A percentile compares a stretch with the other conserved stretches of the same genome.
These are phyloP conservation scores for Rugonectria rugulosa DNA, from an alignment of 2,329 filamentous ascomycete species.

Conservation along the genomic window DNA sequence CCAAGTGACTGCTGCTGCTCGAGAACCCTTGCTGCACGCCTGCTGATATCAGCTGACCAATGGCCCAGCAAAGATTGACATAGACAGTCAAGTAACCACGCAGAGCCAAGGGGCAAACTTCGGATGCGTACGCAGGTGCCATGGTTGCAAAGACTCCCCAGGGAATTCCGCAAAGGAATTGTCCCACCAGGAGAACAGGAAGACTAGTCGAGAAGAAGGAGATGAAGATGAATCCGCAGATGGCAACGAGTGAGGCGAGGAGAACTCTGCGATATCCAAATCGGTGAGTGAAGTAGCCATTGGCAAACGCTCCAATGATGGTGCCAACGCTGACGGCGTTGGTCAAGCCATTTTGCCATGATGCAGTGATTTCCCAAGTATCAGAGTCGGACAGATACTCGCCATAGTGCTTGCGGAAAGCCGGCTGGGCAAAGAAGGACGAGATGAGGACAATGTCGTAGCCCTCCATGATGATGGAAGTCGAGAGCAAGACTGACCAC, in stretches of 20 bases:
- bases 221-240: constrained; percentile 9
- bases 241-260: background rate
- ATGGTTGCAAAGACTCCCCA: constrained; percentile 11
- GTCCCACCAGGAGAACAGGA: background rate
- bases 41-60: constrained; percentile 14
- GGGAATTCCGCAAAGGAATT: constrained; percentile 9
- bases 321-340: constrained; percentile 5
- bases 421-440: constrained; percentile 12
- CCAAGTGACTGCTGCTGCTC: constrained; percentile 38
- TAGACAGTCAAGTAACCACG: constrained; percentile 14
- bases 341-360: constrained; percentile 5
- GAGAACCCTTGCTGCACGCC: constrained; percentile 6
- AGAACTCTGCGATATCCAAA: constrained; percentile 7
- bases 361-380: background rate
- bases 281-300: constrained; percentile 7
- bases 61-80: constrained; percentile 17
- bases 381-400: background rate
- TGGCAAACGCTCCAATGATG: constrained; percentile 8
- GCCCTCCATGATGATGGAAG: constrained; percentile 18
- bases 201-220: constrained; percentile 7
- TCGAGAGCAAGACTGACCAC: constrained; percentile 14
- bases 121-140: constrained; percentile 10
- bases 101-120: constrained; percentile 14
- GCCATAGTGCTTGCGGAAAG: constrained; percentile 10
- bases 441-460: constrained; percentile 14